Percentiles rank a stretch among this genome's conserved stretches.
Evolutionary conservation across 169 alveolate species (phyloP).

Genomic region (Plasmodium adleri): DNA sequence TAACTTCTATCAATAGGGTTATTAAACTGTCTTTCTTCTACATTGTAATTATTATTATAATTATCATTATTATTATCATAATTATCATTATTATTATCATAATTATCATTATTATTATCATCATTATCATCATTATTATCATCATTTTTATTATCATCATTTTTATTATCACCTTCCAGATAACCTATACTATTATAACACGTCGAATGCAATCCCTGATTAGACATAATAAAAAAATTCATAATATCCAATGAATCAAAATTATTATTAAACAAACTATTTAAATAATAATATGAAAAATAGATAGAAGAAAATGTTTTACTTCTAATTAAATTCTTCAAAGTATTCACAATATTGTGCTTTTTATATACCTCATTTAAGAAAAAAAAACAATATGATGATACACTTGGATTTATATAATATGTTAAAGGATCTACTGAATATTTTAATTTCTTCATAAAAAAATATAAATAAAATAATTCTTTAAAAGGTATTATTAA

Average conservation of each 20-base stretch:
- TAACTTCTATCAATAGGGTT: slow-evolving; percentile 14
- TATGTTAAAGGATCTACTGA: slow-evolving; percentile 73
- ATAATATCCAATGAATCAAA: slow-evolving; percentile 18
- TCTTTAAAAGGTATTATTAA: slow-evolving; percentile 70
- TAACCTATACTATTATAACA: neutral
- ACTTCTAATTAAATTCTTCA: slow-evolving; percentile 25
- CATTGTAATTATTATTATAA: slow-evolving; percentile 11
- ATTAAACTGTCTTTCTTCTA: neutral
- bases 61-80: slow-evolving; percentile 9
- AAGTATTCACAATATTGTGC: neutral
- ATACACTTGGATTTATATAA: slow-evolving; percentile 59
- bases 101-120: slow-evolving; percentile 3
- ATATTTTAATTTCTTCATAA: slow-evolving; percentile 69
- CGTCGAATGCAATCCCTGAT: slow-evolving; percentile 35
- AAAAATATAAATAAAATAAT: slow-evolving; percentile 61
- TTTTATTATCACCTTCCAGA: neutral
- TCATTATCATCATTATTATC: neutral
- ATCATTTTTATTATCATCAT: neutral
- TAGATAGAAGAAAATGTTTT: slow-evolving; percentile 48
- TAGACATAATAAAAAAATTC: slow-evolving; percentile 54
- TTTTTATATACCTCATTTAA: slow-evolving; percentile 44
- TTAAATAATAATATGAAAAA: slow-evolving; percentile 40
- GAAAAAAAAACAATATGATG: slow-evolving; percentile 59
- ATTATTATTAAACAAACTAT: slow-evolving; percentile 21
- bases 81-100: slow-evolving; percentile 11